Evolutionary conservation across 371 early-diverging fungal species (phyloP), one percentile per base, ranked within the genome.

Genomic region (Syncephalastrum monosporum): DNA sequence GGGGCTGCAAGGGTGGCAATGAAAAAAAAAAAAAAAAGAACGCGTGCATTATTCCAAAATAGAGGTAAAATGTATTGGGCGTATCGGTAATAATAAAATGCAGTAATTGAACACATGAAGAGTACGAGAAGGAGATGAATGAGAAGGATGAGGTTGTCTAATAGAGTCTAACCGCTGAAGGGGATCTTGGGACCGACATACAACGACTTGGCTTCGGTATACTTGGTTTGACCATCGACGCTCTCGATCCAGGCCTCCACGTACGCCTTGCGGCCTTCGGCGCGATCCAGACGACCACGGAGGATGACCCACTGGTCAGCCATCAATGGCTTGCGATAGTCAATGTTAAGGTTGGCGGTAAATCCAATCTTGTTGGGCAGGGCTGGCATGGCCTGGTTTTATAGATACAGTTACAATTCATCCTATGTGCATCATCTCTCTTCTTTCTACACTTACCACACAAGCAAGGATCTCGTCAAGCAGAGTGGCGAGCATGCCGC

Each of bases 211-310:
- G 71, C 71, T 48, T 71, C 71, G 13, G 65, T 54, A 7, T 57
- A 61, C 44, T 62, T 73, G 41, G 82, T 81, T 14, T 50, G 53
- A 3, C 70, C 70, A 27, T 82, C 73, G 0, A 71, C n/a, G 47
- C 75, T 77, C 60, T 86, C 86, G 13, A 90, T 70, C 57, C 79
- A 79, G 0, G 86, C 91, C 55, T 77, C 71, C 47, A 88, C 81
- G 57, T 64, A 82, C 3, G 85, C 90, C 75, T 92, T 92, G 55
- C 90, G 82, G n/a, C 91, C 90, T 47, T 89, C 87, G 12, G 78
- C 29, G 2, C 67, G 70, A 42, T 79, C 73, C 29, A 90, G 53
- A n/a, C 62, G 56, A 0, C 76, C 71, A 5, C 75, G 71, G 23
- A 89, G 53, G 15, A 88, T 75, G 27, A 89, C 67, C 67, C 87